A percentile compares a stretch with the other conserved stretches of the same genome.
Conservation (phyloP, 1,139 yeast genomes). For the Debaryomyces robertsiae region DNA sequence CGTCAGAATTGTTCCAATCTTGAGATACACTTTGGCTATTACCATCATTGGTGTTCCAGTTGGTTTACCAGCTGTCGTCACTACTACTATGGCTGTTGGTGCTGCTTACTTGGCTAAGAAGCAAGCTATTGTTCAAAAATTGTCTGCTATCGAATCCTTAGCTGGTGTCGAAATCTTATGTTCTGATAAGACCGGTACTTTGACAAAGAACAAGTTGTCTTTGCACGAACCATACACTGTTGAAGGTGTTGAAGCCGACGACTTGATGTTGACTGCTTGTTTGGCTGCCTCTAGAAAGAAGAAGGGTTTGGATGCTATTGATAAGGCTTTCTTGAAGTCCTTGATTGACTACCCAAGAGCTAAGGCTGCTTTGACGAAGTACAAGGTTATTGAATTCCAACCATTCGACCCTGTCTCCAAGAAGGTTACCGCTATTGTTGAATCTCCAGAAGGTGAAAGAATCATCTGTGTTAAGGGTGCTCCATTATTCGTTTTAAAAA, state of each 20-base stretch:
- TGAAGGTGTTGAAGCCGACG: constrained; percentile 97
- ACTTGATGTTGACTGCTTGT: constrained; percentile 96
- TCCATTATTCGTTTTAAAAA: constrained; percentile 90
- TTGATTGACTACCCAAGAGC: constrained; percentile 88
- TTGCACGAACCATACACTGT: constrained; percentile 99
- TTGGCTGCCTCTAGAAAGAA: constrained; percentile 98
- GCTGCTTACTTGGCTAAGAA: constrained; percentile 99
- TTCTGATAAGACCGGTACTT: constrained; percentile 99
- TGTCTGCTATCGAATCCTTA: constrained; percentile 96
- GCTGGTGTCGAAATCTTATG: constrained; percentile 99
- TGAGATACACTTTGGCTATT: constrained; percentile 93
- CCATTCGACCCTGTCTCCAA: constrained; percentile 98
- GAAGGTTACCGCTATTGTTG: constrained; percentile 93
- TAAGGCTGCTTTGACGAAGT: constrained; percentile 90
- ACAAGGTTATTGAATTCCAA: constrained; percentile 94
- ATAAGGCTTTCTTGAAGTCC: constrained; percentile 94
- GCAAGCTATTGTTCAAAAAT: constrained; percentile 97
- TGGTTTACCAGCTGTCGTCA: constrained; percentile 99
- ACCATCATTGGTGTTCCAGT: constrained; percentile 99
- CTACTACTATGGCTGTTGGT: constrained; percentile 99
- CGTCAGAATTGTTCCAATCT: constrained; percentile 81
- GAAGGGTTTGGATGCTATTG: constrained; percentile 98
- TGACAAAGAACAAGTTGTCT: constrained; percentile 96
- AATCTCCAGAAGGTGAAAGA: constrained; percentile 95
- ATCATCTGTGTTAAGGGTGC: constrained; percentile 98